phyloP scores from a whole-genome alignment of 192 early-diverging fungal species.

The Funneliformis geosporum region DNA sequence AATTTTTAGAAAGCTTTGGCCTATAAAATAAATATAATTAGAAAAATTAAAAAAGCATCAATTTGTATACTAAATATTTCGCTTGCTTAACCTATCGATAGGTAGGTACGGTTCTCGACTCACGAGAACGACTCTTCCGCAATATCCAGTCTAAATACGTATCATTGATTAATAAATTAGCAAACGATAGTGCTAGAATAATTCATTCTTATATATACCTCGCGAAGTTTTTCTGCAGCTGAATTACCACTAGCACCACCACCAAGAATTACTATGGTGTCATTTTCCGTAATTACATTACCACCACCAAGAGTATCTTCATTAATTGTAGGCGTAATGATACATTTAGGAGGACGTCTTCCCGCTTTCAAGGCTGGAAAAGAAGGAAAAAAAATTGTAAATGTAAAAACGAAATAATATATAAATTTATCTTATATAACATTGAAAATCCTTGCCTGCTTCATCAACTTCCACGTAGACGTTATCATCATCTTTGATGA shows the following conservation, averaged over 20 bases:
- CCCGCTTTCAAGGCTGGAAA: constrained; percentile 19
- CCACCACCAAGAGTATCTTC: too few species aligned
- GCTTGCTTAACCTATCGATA: constrained; percentile 48
- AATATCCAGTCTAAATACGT: constrained; percentile 46
- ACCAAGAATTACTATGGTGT: constrained; percentile 51
- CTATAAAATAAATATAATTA: constrained; percentile 16
- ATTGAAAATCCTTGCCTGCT: constrained; percentile 4
- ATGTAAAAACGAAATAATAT: background rate
- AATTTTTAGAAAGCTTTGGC: constrained; percentile 57
- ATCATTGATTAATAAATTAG: background rate
- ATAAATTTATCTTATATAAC: background rate
- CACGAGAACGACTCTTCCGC: constrained; percentile 48
- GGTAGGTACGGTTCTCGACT: constrained; percentile 55
- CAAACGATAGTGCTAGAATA: background rate
- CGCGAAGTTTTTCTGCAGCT: constrained; percentile 49
- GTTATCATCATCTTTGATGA: constrained; percentile 37
- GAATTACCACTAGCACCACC: constrained; percentile 55
- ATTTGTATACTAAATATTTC: background rate
- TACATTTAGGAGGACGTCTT: constrained; percentile 31
- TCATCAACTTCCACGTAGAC: constrained; percentile 45
- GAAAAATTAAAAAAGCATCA: background rate
- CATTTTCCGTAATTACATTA: too few species aligned
- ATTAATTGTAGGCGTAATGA: constrained; percentile 11
- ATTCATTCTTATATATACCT: constrained; percentile 33
- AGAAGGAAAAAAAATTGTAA: too few species aligned